phyloP scores from a whole-genome alignment of 352 stramenopile genomes.

The Phytophthora rubi region DNA sequence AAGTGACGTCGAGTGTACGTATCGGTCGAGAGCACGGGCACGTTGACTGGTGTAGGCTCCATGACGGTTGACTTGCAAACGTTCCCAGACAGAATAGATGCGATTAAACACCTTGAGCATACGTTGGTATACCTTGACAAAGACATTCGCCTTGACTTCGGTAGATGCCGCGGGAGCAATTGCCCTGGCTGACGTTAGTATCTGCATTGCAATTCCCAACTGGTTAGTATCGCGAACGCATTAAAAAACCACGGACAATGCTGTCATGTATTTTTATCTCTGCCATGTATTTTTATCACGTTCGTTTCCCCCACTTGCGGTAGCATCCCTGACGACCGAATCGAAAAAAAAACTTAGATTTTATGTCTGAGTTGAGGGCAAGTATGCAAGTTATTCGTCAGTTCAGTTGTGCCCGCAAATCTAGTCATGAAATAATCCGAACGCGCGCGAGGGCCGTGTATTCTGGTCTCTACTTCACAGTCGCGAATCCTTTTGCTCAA shows the following conservation, averaged over 20 bases:
- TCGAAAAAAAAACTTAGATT: not conserved
- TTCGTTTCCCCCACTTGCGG: not conserved
- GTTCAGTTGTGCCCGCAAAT: too few species aligned
- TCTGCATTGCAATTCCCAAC: not conserved
- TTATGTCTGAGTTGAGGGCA: not conserved
- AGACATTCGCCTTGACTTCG: not conserved
- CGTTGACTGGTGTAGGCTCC: constrained; percentile 15
- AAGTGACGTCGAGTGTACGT: constrained; percentile 11
- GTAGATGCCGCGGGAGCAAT: not conserved
- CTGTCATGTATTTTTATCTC: not conserved
- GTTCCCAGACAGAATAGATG: constrained; percentile 8
- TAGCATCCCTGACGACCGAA: not conserved
- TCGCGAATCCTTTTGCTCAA: too few species aligned
- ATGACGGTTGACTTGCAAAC: constrained; percentile 16
- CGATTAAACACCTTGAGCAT: not conserved
- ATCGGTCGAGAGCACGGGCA: constrained; percentile 12
- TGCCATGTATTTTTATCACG: not conserved
- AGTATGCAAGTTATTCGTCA: not conserved
- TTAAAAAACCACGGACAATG: not conserved
- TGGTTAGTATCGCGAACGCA: not conserved
- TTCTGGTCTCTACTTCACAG: too few species aligned
- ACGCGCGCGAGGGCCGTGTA: too few species aligned
- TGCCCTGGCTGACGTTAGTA: not conserved
- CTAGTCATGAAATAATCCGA: too few species aligned
- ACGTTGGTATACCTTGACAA: not conserved